Evolutionary conservation across 169 alveolate genomes (phyloP).

Genomic region (Plasmodium coatneyi): DNA sequence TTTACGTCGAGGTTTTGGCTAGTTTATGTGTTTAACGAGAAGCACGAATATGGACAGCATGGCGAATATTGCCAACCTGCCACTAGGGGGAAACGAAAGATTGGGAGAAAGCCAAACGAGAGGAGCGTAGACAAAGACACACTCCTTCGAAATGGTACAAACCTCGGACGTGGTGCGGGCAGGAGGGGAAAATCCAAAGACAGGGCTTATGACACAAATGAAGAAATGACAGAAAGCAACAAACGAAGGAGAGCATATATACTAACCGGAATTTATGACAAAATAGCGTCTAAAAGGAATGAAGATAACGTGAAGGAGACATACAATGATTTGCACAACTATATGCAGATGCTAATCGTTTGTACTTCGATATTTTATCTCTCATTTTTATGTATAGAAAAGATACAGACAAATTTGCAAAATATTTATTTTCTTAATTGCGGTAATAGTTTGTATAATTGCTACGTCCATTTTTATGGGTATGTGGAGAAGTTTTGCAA

Average conservation of each 20-base stretch:
- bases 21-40: slow-evolving; percentile 44
- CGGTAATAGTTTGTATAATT: slow-evolving; percentile 43
- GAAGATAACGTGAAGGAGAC: slow-evolving; percentile 22
- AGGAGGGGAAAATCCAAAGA: neutral
- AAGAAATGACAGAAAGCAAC: neutral
- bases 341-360: slow-evolving; percentile 56
- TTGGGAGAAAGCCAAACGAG: neutral
- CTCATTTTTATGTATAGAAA: slow-evolving; percentile 57
- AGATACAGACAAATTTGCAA: slow-evolving; percentile 23
- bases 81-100: neutral
- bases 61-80: neutral
- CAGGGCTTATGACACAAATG: neutral
- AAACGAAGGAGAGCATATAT: slow-evolving; percentile 16
- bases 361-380: slow-evolving; percentile 56
- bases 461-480: slow-evolving; percentile 50
- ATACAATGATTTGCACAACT: slow-evolving; percentile 65
- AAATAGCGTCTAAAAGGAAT: slow-evolving; percentile 22
- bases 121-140: neutral
- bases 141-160: neutral
- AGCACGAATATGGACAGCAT: neutral
- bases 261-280: slow-evolving; percentile 34
- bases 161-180: neutral
- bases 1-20: slow-evolving; percentile 54
- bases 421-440: slow-evolving; percentile 57
- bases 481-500: slow-evolving; percentile 51